phyloP scores from a whole-genome alignment of 176 grass and related monocot species.

The Guadua angustifolia region DNA sequence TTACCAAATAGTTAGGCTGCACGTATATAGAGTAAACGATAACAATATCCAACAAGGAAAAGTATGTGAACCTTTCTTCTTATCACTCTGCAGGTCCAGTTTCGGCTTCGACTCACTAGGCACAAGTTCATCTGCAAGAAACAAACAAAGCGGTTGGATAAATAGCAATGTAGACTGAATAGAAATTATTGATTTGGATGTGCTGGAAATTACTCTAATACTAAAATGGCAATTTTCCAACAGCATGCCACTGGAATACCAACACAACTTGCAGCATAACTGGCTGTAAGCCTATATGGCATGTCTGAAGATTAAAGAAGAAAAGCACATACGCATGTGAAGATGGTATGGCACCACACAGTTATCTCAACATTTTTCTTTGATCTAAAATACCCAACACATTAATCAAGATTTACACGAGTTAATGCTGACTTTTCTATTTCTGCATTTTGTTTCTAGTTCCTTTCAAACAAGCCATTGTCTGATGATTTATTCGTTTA shows the following conservation, averaged over 20 bases:
- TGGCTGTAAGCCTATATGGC: not conserved
- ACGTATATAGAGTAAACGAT: not conserved
- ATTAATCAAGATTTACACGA: not conserved
- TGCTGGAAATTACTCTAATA: not conserved
- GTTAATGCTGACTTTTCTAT: not conserved
- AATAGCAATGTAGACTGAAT: not conserved
- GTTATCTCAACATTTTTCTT: not conserved
- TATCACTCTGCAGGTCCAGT: slow-evolving; percentile 77
- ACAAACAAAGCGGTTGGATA: slow-evolving; percentile 9
- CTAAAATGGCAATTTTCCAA: not conserved
- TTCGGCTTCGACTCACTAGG: slow-evolving; percentile 58
- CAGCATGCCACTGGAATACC: not conserved
- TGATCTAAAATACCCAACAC: not conserved
- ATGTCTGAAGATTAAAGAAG: slow-evolving; percentile 2
- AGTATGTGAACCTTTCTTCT: slow-evolving; percentile 71
- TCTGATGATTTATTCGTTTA: not conserved
- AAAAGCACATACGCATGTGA: not conserved
- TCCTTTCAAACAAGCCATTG: not conserved
- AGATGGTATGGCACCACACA: slow-evolving; percentile 16
- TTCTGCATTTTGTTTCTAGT: not conserved
- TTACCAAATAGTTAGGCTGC: not conserved
- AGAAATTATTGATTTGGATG: not conserved
- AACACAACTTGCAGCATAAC: not conserved
- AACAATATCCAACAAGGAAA: not conserved
- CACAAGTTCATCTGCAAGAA: slow-evolving; percentile 61